Percentiles rank a stretch among this genome's conserved stretches.
Conservation (phyloP, 108 stramenopile genomes). For the Nitzschia inconspicua region DNA sequence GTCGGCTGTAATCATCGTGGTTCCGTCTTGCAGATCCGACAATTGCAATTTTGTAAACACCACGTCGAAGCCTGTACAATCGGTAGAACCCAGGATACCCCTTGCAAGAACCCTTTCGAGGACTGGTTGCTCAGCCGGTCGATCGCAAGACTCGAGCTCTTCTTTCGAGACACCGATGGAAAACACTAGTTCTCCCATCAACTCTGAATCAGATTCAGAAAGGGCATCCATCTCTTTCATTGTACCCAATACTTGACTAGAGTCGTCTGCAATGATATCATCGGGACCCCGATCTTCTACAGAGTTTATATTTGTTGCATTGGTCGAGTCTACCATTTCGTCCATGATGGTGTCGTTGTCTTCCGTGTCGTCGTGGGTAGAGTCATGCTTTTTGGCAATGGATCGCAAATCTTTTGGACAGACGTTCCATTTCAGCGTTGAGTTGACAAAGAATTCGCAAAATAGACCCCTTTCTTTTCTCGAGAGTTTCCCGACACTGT, state of each 20-base stretch:
- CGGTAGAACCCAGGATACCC: conserved; percentile 46
- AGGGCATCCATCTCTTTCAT: conserved; percentile 4
- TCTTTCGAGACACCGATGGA: conserved; percentile 51
- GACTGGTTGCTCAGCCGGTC: conserved; percentile 24
- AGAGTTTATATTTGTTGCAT: no score
- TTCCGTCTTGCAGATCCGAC: conserved; percentile 53
- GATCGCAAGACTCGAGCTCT: conserved; percentile 49
- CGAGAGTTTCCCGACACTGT: conserved; percentile 46
- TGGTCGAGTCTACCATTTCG: conserved; percentile 7
- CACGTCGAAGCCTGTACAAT: conserved; percentile 53
- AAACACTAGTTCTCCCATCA: conserved; percentile 64
- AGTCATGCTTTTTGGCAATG: conserved; percentile 32
- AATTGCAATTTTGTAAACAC: conserved; percentile 47
- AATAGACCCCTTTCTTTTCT: conserved; percentile 43
- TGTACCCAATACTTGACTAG: conserved; percentile 14
- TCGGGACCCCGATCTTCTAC: background rate
- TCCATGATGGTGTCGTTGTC: background rate
- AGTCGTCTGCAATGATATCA: conserved; percentile 3
- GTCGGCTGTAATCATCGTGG: conserved; percentile 52
- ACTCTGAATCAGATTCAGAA: conserved; percentile 4
- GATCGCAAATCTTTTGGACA: conserved; percentile 65
- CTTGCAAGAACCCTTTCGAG: conserved; percentile 53
- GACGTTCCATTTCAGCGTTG: conserved; percentile 70
- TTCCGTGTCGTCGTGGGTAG: background rate
- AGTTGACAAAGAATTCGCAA: conserved; percentile 66